Evolutionary conservation across 805 yeast species (phyloP).

Genomic region (Dipodascus geniculatus): DNA sequence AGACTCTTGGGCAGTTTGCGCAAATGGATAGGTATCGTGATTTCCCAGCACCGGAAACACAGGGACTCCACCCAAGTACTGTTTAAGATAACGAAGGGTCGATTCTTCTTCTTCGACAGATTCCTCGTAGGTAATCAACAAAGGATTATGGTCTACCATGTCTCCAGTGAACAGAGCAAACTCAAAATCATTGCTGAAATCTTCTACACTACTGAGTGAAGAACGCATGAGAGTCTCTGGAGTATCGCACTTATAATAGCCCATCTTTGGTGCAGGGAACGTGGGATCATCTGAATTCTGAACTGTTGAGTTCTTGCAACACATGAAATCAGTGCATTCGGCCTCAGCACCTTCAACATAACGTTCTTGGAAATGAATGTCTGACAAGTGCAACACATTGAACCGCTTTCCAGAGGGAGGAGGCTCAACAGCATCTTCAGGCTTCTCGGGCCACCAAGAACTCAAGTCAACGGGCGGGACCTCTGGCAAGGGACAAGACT

Average conservation of each 20-base stretch:
- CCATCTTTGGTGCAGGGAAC: constrained; percentile 49
- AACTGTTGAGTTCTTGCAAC: constrained; percentile 45
- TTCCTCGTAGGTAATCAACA: constrained; percentile 35
- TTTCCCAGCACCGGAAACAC: constrained; percentile 56
- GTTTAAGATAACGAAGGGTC: constrained; percentile 42
- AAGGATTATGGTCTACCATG: constrained; percentile 51
- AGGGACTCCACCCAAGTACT: constrained; percentile 38
- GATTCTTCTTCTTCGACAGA: constrained; percentile 43
- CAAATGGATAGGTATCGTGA: constrained; percentile 65
- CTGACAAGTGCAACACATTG: constrained; percentile 55
- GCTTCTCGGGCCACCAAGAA: constrained; percentile 35
- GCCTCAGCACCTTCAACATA: constrained; percentile 35
- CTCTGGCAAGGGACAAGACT: constrained; percentile 40
- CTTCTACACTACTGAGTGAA: constrained; percentile 35
- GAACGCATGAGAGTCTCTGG: constrained; percentile 52
- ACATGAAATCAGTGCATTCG: constrained; percentile 38
- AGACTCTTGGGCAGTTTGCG: constrained; percentile 47
- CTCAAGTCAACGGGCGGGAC: constrained; percentile 37
- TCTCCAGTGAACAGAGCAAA: constrained; percentile 66
- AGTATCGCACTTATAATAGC: constrained; percentile 53
- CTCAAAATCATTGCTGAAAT: constrained; percentile 34
- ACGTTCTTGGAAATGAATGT: constrained; percentile 48
- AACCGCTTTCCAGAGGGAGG: constrained; percentile 28
- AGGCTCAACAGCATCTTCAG: constrained; percentile 17
- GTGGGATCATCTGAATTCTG: constrained; percentile 27